These are phyloP conservation scores for Globisporangium uncinulatum DNA, from an alignment of 352 stramenopile species.

Conservation along the genomic window DNA sequence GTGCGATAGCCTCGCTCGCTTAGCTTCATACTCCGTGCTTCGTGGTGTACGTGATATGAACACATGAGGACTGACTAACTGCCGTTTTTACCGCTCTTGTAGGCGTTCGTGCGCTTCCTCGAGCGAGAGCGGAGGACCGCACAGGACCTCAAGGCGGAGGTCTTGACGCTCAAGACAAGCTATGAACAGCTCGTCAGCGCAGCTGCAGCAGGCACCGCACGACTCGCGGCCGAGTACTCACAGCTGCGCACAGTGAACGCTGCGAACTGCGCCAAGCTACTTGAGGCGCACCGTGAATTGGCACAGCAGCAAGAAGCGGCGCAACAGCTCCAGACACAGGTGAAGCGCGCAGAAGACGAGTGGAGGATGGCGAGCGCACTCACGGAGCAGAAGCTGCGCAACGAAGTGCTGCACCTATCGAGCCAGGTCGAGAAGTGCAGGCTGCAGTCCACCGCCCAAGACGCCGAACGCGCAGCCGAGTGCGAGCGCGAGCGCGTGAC, in stretches of 20 bases:
- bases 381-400: constrained; percentile 60
- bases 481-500: constrained; percentile 20
- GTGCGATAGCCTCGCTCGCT: constrained; percentile 18
- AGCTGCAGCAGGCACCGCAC: constrained; percentile 12
- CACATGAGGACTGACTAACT: not conserved
- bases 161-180: constrained; percentile 26
- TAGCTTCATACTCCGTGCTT: not conserved
- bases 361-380: constrained; percentile 24
- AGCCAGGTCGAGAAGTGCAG: constrained; percentile 48
- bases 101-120: constrained; percentile 69
- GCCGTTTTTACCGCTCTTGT: not conserved
- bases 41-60: not conserved
- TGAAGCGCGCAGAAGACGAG: constrained; percentile 34
- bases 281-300: constrained; percentile 18
- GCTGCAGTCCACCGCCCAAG: constrained; percentile 26
- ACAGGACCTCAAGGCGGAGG: constrained; percentile 31
- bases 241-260: constrained; percentile 4
- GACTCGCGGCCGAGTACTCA: constrained; percentile 23
- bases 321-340: constrained; percentile 19
- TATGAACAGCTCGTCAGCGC: constrained; percentile 22
- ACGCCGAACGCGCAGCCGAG: constrained; percentile 22
- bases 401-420: constrained; percentile 59
- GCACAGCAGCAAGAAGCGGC: constrained; percentile 7
- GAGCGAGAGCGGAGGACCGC: constrained; percentile 44
- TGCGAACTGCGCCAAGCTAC: constrained; percentile 16